Evolutionary conservation across 257 asterid species (phyloP).

Genomic region (Solanum rostratum): DNA sequence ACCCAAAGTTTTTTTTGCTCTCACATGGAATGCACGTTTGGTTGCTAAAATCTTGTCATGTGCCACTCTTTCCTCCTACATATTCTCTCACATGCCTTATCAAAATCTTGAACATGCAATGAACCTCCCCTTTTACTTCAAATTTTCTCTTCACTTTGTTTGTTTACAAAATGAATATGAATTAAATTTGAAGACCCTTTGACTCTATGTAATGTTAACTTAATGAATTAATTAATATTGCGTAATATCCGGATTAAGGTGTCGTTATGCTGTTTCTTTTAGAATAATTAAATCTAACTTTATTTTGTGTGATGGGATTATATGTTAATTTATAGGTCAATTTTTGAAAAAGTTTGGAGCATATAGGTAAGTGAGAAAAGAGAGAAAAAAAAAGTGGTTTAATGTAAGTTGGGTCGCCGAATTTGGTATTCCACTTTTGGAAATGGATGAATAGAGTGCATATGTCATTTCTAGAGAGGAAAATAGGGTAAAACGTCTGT

Average conservation of each 20-base stretch:
- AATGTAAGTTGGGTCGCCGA: background rate
- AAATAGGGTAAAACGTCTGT: too few species aligned
- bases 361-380: background rate
- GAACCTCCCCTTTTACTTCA: slow-evolving; percentile 6
- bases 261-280: slow-evolving; percentile 13
- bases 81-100: slow-evolving; percentile 15
- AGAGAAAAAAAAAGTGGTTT: background rate
- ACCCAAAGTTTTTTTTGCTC: slow-evolving; percentile 17
- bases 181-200: background rate
- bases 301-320: background rate
- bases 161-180: background rate
- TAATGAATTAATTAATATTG: background rate
- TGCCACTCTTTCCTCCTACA: slow-evolving; percentile 30
- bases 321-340: background rate
- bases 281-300: background rate
- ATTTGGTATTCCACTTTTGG: background rate
- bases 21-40: slow-evolving; percentile 66
- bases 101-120: slow-evolving; percentile 18
- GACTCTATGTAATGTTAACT: background rate
- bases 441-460: background rate
- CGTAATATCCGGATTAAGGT: slow-evolving; percentile 4
- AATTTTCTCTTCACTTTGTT: background rate
- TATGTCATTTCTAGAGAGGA: background rate
- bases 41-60: slow-evolving; percentile 31
- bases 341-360: background rate